Base-by-base conservation (phyloP, 257 asterid species). In the Jacaranda copaia region DNA sequence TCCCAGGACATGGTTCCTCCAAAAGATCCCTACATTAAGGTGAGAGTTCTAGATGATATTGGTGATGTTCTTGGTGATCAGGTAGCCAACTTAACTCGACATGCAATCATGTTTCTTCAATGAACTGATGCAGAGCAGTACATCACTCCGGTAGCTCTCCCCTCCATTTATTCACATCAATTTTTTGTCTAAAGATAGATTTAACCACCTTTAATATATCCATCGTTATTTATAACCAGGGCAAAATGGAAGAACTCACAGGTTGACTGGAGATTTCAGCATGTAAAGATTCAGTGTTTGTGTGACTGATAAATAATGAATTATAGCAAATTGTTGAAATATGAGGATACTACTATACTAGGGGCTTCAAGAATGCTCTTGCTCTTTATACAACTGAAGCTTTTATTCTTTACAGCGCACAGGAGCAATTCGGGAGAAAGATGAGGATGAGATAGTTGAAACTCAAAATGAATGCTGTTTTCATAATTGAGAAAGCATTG, bases 71-170 rank as follows among this genome's bases (percentile, higher is more conserved):
- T 95, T 3, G 83, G 96, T 12, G 94, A 95, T 81, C 99, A 93
- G 77, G 82, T 81, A 11, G 96, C 92, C 57, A 93, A 90, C 85
- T 78, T 93, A 62, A 93, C 96, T 48, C 89, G 80, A 55, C 94
- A 95, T 68, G 92, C 99, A 1, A 95, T 95, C 87, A 89, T 95
- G 88, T 95, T 95, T 84, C 88, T 93, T 57, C 76, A 96, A 60
- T 82, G 99, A 82, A 91, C 96, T 45, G 98, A 95, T 86, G 98
- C 94, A 3, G 99, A 95, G 85, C 94, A 89, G 74, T 93, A 89
- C 84, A 88, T 93, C 69, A 86, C 97, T 42, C 96, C 89, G 96
- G 98, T 88, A 58, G 46, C 53, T 84, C 65, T 48, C 45, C 35
- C 15, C 62, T 74, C 55, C 53, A 4, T 55, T 36, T 68, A 40